Base-by-base conservation (phyloP, 139 green algal species). In the Coelastrella sp. region DNA sequence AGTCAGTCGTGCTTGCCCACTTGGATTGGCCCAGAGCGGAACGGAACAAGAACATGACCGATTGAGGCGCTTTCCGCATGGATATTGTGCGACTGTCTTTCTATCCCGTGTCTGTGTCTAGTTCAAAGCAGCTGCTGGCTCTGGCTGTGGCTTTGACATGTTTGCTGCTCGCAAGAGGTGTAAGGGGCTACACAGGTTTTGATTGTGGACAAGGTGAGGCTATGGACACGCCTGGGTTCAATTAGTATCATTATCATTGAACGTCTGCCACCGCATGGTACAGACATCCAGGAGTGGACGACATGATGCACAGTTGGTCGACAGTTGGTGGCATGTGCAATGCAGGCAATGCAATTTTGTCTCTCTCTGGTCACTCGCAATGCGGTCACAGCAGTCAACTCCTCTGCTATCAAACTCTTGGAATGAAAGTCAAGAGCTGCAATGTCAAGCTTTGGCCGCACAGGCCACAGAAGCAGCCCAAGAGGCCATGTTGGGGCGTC, bases 201-300 rank as follows among this genome's bases (percentile, higher is more conserved):
- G 75, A 82, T 27, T 82, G 75, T 27, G 75, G 75, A 4, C 75
- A 82, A 69, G 75, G 75, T 66, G 40, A 37, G 43, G n/a, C n/a
- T n/a, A n/a, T n/a, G n/a, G n/a, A n/a, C 37, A 21, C 13, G 2
- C 17, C 6, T 67, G 21, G 59, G 21, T 67, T 17, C 23, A 32
- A 23, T n/a, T n/a, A 67, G 59, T 30, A 23, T 67, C 27, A 4
- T 23, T 45, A 30, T 41, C 25, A 27, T 64, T 21, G 62, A 27
- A 5, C 40, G 30, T 71, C 11, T 23, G 45, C 45, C 45, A 40
- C 30, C 11, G 30, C 25, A 41, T 41, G 17, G 23, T 41, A 27
- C 15, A 40, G 25, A 27, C 5, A 19, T 40, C 62, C 27, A 17
- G 40, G 62, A 17, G 5, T 23, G 25, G n/a, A n/a, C n/a, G n/a